phyloP scores from a whole-genome alignment of 192 early-diverging fungal species.

The Coemansia reversa region DNA sequence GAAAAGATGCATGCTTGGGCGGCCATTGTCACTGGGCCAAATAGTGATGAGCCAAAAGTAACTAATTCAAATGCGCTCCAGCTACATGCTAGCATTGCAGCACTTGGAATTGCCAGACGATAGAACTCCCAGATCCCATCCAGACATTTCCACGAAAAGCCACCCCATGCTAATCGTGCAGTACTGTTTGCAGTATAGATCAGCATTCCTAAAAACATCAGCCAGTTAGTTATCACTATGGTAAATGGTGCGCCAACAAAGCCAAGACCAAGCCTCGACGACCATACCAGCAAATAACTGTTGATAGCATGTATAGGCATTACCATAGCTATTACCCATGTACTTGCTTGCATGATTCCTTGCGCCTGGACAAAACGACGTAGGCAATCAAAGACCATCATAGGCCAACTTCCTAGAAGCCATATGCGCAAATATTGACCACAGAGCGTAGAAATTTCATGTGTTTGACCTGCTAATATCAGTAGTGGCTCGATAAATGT shows the following conservation, averaged over 20 bases:
- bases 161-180: slow-evolving; percentile 73
- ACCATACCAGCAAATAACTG: slow-evolving; percentile 54
- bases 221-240: slow-evolving; percentile 63
- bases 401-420: slow-evolving; percentile 76
- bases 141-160: slow-evolving; percentile 66
- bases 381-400: slow-evolving; percentile 77
- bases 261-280: slow-evolving; percentile 54
- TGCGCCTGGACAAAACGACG: slow-evolving; percentile 87
- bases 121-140: slow-evolving; percentile 74
- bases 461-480: slow-evolving; percentile 70
- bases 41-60: slow-evolving; percentile 69
- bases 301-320: slow-evolving; percentile 34
- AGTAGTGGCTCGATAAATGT: slow-evolving; percentile 61
- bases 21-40: slow-evolving; percentile 76
- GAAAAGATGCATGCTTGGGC: slow-evolving; percentile 80
- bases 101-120: slow-evolving; percentile 78
- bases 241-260: slow-evolving; percentile 71
- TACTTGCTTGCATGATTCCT: slow-evolving; percentile 84
- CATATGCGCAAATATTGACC: slow-evolving; percentile 67
- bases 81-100: slow-evolving; percentile 80
- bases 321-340: slow-evolving; percentile 34
- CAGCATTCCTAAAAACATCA: slow-evolving; percentile 57
- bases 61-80: slow-evolving; percentile 82
- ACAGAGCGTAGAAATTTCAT: slow-evolving; percentile 65
- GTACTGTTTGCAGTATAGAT: slow-evolving; percentile 54